phyloP scores from a whole-genome alignment of 2,329 filamentous ascomycete species.

The Botrytis deweyae region DNA sequence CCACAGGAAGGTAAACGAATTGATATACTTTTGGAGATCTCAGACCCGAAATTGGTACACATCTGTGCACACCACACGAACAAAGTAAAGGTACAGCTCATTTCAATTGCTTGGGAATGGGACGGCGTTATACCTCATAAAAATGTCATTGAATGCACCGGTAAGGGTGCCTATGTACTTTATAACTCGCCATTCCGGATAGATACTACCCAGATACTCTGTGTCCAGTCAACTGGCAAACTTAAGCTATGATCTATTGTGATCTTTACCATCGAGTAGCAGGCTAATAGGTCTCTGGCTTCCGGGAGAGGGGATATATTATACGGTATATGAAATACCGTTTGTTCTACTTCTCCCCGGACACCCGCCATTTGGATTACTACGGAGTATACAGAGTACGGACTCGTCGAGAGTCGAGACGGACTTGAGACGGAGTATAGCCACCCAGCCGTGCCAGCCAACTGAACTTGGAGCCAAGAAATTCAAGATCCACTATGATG shows the following conservation, averaged over 20 bases:
- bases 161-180: background rate
- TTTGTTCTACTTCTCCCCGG: background rate
- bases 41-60: background rate
- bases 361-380: background rate
- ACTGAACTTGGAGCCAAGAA: background rate
- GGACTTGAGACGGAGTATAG: background rate
- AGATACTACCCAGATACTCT: background rate
- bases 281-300: background rate
- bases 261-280: background rate
- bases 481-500: background rate
- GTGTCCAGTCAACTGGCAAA: background rate
- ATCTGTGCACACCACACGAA: background rate
- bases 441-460: background rate
- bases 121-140: background rate
- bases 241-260: background rate
- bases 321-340: background rate
- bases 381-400: background rate
- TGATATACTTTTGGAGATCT: background rate
- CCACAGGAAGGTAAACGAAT: background rate
- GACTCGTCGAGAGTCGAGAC: background rate
- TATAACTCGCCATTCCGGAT: background rate
- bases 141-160: background rate
- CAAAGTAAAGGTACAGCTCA: background rate
- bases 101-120: background rate
- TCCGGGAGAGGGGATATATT: background rate